Percentiles rank a stretch among this genome's conserved stretches.
Evolutionary conservation across 176 grass and related monocot genomes (phyloP).

Genomic region (Rhynchospora tenuis): DNA sequence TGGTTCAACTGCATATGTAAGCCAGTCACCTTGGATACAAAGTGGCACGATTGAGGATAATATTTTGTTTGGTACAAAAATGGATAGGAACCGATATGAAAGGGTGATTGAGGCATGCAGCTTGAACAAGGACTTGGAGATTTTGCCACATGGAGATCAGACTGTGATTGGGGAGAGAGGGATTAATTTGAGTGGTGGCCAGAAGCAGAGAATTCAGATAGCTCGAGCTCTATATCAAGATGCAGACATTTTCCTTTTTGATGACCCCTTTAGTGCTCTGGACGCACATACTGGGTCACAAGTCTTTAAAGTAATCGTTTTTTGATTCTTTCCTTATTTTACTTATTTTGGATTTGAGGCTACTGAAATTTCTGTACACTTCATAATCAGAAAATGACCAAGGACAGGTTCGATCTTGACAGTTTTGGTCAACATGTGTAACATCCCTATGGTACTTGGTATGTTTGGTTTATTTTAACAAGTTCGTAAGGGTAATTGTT

Average conservation of each 20-base stretch:
- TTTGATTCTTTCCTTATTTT: not conserved
- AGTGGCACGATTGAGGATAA: conserved; percentile 59
- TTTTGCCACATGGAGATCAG: conserved; percentile 50
- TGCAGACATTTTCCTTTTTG: conserved; percentile 67
- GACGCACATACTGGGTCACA: conserved; percentile 59
- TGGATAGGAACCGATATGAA: conserved; percentile 35
- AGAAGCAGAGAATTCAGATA: conserved; percentile 63
- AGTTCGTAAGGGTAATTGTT: too few relatives aligned
- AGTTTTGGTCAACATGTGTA: too few relatives aligned
- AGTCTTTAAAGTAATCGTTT: conserved; percentile 50
- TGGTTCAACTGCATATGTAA: conserved; percentile 58
- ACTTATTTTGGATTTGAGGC: not conserved
- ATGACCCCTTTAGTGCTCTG: conserved; percentile 71
- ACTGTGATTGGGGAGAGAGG: conserved; percentile 74
- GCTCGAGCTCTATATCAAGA: conserved; percentile 66
- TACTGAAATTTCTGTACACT: too few relatives aligned
- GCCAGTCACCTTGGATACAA: conserved; percentile 67
- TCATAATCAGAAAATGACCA: too few relatives aligned
- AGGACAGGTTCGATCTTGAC: too few relatives aligned
- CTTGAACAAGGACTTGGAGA: conserved; percentile 47
- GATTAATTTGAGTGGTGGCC: conserved; percentile 68
- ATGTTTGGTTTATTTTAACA: too few relatives aligned
- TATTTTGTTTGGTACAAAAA: conserved; percentile 43
- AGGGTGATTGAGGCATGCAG: conserved; percentile 47
- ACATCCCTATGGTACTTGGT: too few relatives aligned